These are phyloP conservation scores for Helicostylum pulchrum DNA, from an alignment of 192 early-diverging fungal species.

Conservation along the genomic window DNA sequence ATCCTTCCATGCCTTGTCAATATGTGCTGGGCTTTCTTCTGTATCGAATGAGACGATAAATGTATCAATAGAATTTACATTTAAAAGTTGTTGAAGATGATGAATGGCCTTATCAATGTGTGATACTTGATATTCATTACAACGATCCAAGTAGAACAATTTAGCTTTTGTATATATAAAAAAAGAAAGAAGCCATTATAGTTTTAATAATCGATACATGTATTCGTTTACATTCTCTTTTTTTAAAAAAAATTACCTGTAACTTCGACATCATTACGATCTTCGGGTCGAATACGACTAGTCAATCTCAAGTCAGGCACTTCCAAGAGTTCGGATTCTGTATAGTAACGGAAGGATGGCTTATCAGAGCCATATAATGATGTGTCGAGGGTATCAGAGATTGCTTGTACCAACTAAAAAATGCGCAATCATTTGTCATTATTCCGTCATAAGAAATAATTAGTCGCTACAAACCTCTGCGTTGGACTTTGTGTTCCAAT, in stretches of 20 bases:
- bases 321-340: slow-evolving; percentile 38
- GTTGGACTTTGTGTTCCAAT: slow-evolving; percentile 44
- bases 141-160: slow-evolving; percentile 26
- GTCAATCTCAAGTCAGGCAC: slow-evolving; percentile 42
- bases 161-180: slow-evolving; percentile 36
- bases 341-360: slow-evolving; percentile 41
- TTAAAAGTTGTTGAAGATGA: slow-evolving; percentile 25
- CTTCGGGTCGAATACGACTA: slow-evolving; percentile 34
- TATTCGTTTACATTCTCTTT: slow-evolving; percentile 3
- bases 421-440: neutral
- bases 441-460: neutral
- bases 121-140: neutral
- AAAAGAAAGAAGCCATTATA: slow-evolving; percentile 29
- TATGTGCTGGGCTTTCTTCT: slow-evolving; percentile 20
- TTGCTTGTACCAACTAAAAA: slow-evolving; percentile 43
- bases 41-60: slow-evolving; percentile 25
- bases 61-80: slow-evolving; percentile 30
- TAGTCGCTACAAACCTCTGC: slow-evolving; percentile 38
- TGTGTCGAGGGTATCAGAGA: slow-evolving; percentile 44
- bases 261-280: slow-evolving; percentile 28
- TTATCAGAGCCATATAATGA: slow-evolving; percentile 30
- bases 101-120: slow-evolving; percentile 22
- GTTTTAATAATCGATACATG: neutral
- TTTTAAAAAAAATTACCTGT: slow-evolving; percentile 20
- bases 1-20: slow-evolving; percentile 35